A percentile compares a stretch with the other conserved stretches of the same genome.
Evolutionary conservation across 2,329 filamentous ascomycete species (phyloP).

Genomic region (Sporothrix protearum): DNA sequence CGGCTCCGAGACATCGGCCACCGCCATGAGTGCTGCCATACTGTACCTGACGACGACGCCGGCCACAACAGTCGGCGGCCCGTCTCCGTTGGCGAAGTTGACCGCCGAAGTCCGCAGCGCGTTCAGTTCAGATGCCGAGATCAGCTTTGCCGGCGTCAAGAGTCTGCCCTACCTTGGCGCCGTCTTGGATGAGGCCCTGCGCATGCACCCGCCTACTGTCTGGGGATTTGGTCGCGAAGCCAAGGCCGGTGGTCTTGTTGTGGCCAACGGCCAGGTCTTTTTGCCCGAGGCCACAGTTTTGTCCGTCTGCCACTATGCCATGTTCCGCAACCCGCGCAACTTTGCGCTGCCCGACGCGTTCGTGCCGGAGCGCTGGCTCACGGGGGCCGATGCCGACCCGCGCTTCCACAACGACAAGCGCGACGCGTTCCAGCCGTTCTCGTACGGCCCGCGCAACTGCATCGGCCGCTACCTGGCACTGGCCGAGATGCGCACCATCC

Average conservation of each 20-base stretch:
- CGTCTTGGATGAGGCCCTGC: constrained; percentile 38
- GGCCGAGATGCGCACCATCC: constrained; percentile 48
- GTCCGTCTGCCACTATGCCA: constrained; percentile 32
- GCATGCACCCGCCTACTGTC: constrained; percentile 37
- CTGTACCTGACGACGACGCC: constrained; percentile 39
- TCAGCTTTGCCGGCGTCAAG: constrained; percentile 33
- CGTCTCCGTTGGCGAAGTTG: constrained; percentile 35
- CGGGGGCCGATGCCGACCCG: constrained; percentile 31
- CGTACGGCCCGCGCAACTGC: constrained; percentile 48
- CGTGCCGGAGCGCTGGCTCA: constrained; percentile 47
- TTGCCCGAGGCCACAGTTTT: constrained; percentile 29
- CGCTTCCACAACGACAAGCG: constrained; percentile 42
- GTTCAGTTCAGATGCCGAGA: constrained; percentile 39
- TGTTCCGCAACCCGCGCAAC: constrained; percentile 39
- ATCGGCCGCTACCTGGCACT: constrained; percentile 50
- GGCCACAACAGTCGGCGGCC: not conserved
- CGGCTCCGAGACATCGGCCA: constrained; percentile 51
- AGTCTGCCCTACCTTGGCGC: constrained; percentile 37
- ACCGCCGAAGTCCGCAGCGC: constrained; percentile 40
- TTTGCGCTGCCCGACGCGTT: constrained; percentile 41
- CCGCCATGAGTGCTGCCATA: constrained; percentile 40
- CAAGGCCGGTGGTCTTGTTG: constrained; percentile 15
- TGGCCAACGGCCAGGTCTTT: constrained; percentile 19
- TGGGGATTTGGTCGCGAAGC: constrained; percentile 32
- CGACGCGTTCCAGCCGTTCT: constrained; percentile 47